A percentile compares a stretch with the other conserved stretches of the same genome.
These are phyloP conservation scores for Naganishia liquefaciens DNA, from an alignment of 1,284 basidiomycete species.

Conservation along the genomic window DNA sequence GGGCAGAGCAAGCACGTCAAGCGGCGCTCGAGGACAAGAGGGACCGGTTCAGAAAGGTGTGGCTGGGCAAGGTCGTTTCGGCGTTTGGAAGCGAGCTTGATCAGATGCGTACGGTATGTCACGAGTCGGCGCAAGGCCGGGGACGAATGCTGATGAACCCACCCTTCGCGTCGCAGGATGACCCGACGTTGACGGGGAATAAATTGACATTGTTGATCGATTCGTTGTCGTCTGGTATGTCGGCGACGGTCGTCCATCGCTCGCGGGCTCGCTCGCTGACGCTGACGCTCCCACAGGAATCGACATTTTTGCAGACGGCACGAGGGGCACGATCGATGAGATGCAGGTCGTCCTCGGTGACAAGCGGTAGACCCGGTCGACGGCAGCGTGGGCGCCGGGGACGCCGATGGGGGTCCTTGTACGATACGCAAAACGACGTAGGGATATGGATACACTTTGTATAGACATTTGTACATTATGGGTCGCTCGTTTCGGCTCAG, in stretches of 20 bases:
- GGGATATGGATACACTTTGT: conserved; percentile 11
- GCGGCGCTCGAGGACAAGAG: conserved; percentile 33
- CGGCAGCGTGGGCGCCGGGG: too few relatives aligned
- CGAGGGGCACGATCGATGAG: conserved; percentile 16
- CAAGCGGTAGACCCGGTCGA: conserved; percentile 4
- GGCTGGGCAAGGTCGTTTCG: conserved; percentile 34
- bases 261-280: neutral
- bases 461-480: too few relatives aligned
- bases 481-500: too few relatives aligned
- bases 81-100: conserved; percentile 35
- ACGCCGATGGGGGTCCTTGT: neutral
- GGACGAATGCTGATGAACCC: neutral
- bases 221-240: conserved; percentile 33
- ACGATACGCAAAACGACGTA: neutral
- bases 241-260: too few relatives aligned
- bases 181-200: conserved; percentile 31
- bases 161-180: conserved; percentile 17
- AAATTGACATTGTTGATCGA: conserved; percentile 32
- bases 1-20: conserved; percentile 27
- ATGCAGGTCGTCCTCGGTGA: conserved; percentile 21
- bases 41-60: conserved; percentile 32
- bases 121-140: neutral
- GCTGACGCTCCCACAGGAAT: neutral
- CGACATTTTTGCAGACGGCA: conserved; percentile 26
- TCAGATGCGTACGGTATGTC: conserved; percentile 31